Evolutionary conservation across 73 alveolate genomes (phyloP).

Genomic region (Loxodes magnus): DNA sequence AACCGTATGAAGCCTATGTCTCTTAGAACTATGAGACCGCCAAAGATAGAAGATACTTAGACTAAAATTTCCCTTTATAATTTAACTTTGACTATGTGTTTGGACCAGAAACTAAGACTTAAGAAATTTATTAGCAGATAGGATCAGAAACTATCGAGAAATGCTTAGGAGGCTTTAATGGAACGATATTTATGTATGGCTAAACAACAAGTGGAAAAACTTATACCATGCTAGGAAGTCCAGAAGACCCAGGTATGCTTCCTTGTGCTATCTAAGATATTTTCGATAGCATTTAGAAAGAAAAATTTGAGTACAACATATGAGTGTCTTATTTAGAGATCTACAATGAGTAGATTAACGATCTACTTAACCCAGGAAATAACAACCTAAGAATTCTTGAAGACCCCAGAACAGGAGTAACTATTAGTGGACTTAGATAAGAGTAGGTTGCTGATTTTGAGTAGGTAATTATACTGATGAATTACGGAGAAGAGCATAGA

Average conservation of each 20-base stretch:
- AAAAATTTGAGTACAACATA: conserved; percentile 43
- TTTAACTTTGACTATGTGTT: conserved; percentile 58
- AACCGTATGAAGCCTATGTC: not conserved
- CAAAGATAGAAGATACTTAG: not conserved
- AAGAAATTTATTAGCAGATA: conserved; percentile 75
- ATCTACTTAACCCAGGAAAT: conserved; percentile 60
- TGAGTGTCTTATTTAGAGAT: conserved; percentile 87
- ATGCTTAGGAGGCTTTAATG: conserved; percentile 80
- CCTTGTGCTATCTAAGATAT: conserved; percentile 89
- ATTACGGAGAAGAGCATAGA: conserved; percentile 92
- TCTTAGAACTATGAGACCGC: not conserved
- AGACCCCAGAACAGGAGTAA: conserved; percentile 41
- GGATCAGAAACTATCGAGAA: conserved; percentile 78
- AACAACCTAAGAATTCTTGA: conserved; percentile 47
- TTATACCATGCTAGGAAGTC: conserved; percentile 93
- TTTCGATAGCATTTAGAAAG: conserved; percentile 58
- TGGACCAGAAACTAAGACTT: conserved; percentile 70
- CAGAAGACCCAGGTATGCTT: conserved; percentile 87
- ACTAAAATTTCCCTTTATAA: conserved; percentile 15
- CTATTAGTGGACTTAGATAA: conserved; percentile 33
- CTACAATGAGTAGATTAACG: conserved; percentile 89
- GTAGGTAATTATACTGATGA: conserved; percentile 64
- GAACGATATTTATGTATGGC: conserved; percentile 91
- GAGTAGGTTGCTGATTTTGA: conserved; percentile 57
- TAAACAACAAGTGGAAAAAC: conserved; percentile 95